These are phyloP conservation scores for Saccharomycopsis guyanensis DNA, from an alignment of 805 yeast species.

Conservation along the genomic window DNA sequence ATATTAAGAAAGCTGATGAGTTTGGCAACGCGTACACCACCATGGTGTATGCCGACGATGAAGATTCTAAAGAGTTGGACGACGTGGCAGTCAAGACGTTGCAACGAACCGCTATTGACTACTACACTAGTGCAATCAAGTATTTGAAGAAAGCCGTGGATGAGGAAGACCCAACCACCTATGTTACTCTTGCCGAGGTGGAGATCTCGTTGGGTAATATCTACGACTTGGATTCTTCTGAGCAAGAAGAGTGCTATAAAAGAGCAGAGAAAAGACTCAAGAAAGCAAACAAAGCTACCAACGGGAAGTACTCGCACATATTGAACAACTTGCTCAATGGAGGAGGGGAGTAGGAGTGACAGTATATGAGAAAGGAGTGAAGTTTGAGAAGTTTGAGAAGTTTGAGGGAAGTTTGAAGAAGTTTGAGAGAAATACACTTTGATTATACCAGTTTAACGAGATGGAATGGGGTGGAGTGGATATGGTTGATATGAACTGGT, in stretches of 20 bases:
- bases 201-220: conserved; percentile 72
- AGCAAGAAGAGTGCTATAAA: conserved; percentile 58
- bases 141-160: conserved; percentile 54
- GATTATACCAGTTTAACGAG: too few species aligned
- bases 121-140: conserved; percentile 46
- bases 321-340: conserved; percentile 24
- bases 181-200: conserved; percentile 85
- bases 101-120: conserved; percentile 39
- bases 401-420: too few species aligned
- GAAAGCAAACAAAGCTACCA: conserved; percentile 73
- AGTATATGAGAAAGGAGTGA: too few species aligned
- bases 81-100: conserved; percentile 33
- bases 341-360: too few species aligned
- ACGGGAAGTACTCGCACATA: conserved; percentile 63
- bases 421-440: too few species aligned
- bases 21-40: conserved; percentile 49
- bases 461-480: too few species aligned
- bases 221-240: conserved; percentile 52
- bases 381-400: too few species aligned
- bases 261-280: conserved; percentile 62
- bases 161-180: conserved; percentile 67
- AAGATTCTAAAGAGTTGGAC: conserved; percentile 25
- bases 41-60: conserved; percentile 48
- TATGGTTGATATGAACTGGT: too few species aligned
- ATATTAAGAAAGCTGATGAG: conserved; percentile 55